Percentiles rank a stretch among this genome's conserved stretches.
Conservation (phyloP, 768 basidiomycete genomes). For the Lactarius hatsudake region DNA sequence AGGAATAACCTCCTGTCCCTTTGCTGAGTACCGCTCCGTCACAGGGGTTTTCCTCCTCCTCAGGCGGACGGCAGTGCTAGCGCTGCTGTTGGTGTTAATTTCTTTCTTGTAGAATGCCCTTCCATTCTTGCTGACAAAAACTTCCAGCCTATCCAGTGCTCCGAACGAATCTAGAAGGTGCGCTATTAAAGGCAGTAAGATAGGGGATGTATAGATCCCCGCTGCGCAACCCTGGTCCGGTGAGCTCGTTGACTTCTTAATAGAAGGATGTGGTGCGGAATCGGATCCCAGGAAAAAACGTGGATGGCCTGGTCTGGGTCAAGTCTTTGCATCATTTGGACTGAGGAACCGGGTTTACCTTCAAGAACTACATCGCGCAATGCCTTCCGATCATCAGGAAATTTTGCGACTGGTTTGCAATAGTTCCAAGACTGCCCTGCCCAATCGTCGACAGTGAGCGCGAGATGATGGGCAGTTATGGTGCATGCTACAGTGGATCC, state of each 20-base stretch:
- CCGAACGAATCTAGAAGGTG: conserved; percentile 85
- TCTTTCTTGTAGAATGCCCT: conserved; percentile 69
- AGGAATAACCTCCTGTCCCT: conserved; percentile 61
- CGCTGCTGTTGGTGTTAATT: conserved; percentile 32
- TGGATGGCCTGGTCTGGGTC: conserved; percentile 63
- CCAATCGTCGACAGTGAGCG: conserved; percentile 93
- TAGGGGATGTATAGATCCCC: conserved; percentile 92
- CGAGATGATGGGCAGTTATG: conserved; percentile 96
- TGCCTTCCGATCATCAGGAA: conserved; percentile 85
- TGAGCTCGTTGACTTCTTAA: conserved; percentile 65
- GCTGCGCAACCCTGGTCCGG: conserved; percentile 82
- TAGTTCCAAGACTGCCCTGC: conserved; percentile 94
- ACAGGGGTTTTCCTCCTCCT: conserved; percentile 42
- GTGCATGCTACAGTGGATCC: conserved; percentile 89
- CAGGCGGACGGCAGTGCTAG: conserved; percentile 40
- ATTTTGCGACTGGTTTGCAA: conserved; percentile 98
- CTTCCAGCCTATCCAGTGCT: conserved; percentile 76
- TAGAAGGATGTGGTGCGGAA: conserved; percentile 85
- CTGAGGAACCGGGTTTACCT: conserved; percentile 44
- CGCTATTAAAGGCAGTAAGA: conserved; percentile 86
- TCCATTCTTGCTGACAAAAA: conserved; percentile 77
- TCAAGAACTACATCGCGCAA: conserved; percentile 72
- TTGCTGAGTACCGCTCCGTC: conserved; percentile 47
- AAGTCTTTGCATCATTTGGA: neutral
- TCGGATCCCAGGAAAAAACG: conserved; percentile 98